Evolutionary conservation across 441 rosid genomes (phyloP), one percentile per base, ranked within the genome.

Genomic region (Gossypium trilobum): DNA sequence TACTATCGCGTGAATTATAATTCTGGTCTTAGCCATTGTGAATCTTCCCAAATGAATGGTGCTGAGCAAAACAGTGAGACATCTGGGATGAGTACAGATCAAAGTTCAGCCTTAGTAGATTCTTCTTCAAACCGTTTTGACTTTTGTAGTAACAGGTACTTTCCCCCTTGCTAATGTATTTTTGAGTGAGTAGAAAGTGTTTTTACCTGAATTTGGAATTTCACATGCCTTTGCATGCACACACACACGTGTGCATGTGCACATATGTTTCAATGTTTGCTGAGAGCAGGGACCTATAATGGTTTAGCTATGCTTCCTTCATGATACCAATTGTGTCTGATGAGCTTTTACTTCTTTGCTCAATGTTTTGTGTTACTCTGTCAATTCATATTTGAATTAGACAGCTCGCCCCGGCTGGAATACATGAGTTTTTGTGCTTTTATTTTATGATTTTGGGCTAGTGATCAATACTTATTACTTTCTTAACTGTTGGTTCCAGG

Each of bases 111-210:
- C 44, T 61, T 42, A 39, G 61, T 74, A 77, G 80, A 78, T 70
- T 81, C 84, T 39, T 78, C 85, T 64, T 74, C 74, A 51, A 78
- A 78, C 72, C 82, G 75, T 72, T 84, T 81, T 73, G 81, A 77
- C 56, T 84, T 81, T 75, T 78, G 78, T 71, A 70, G 76, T 63
- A 86, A 79, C 87, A 83, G 93, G 93, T 86, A 82, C 22, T 16
- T 66, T 4, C 51, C 50, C 33, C 5, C 5, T 42, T 67, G 27
- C 31, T 46, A 65, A 46, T 7, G 11, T 44, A 42, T 23, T 13
- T 46, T 65, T 22, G 36, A 20, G 36, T 65, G 55, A 46, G 70
- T 16, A 44, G 36, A 65, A 46, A 22, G 20, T 44, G 48, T 17
- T 63, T 63, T 17, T 62, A 16, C 46, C 58, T 48, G 19, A 23